These are phyloP conservation scores for Nitzschia palea DNA, from an alignment of 108 stramenopile species.

Conservation along the genomic window DNA sequence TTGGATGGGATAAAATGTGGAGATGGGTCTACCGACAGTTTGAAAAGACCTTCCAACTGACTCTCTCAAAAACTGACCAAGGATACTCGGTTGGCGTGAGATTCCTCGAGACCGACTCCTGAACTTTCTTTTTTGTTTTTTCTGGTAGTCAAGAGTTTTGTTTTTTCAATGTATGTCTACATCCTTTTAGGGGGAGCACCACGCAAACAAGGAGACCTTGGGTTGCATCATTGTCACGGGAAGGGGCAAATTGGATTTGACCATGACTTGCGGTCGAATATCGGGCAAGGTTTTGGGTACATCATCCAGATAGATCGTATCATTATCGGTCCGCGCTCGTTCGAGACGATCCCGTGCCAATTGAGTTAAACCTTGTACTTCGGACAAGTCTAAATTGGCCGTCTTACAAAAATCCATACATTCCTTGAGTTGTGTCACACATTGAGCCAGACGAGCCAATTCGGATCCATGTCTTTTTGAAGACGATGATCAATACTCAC, in stretches of 20 bases:
- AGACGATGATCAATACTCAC: conserved; percentile 34
- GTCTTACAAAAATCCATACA: conserved; percentile 22
- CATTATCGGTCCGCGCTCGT: conserved; percentile 43
- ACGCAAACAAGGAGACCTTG: conserved; percentile 29
- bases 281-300: conserved; percentile 37
- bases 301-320: conserved; percentile 40
- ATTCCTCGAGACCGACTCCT: too few species aligned
- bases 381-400: background rate
- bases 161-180: too few species aligned
- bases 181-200: too few species aligned
- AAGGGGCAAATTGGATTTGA: conserved; percentile 33
- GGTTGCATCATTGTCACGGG: conserved; percentile 38
- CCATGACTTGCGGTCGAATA: conserved; percentile 38
- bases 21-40: too few species aligned
- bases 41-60: too few species aligned
- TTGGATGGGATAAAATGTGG: too few species aligned
- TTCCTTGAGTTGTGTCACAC: conserved; percentile 16
- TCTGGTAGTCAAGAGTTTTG: too few species aligned
- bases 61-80: too few species aligned
- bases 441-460: conserved; percentile 36
- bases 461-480: conserved; percentile 32
- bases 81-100: too few species aligned
- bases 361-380: conserved; percentile 7
- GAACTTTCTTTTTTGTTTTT: too few species aligned
- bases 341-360: conserved; percentile 33